Base-by-base conservation (phyloP, 164 flowering plant species). In the Euptelea pleiosperma region DNA sequence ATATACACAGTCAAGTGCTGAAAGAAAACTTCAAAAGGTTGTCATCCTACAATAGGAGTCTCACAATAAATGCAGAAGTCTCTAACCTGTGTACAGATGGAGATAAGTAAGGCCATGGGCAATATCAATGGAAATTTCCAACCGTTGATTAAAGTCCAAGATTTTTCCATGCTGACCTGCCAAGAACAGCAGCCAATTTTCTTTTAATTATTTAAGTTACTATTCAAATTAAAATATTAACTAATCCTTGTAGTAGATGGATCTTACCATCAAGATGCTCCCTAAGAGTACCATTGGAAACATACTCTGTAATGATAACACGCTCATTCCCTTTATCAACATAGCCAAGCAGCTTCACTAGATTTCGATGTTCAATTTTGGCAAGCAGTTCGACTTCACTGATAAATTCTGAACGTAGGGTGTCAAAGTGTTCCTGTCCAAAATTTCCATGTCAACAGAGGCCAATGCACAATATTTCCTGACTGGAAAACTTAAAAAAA, bases 261-360 rank as follows among this genome's bases (percentile, higher is more conserved):
- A 59, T 52, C 79, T 82, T 77, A 91, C 99, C 99, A 77, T 94
- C 99, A 49, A 94, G 79, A 79, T 94, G 97, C 52, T 88, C 90
- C 69, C 99, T 81, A 15, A 94, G 93, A 58, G 96, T 88, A 44
- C 96, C 96, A 71, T 91, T 91, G 36, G 95, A 75, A 30, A 94
- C 82, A 73, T 76, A 89, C 70, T 94, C 99, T 28, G 95, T 88
- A 37, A 94, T 86, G 34, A 94, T 71, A 58, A 94, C 71, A 37
- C 91, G 87, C 61, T 94, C 99, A 70, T 77, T 69, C 68, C 95
- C 95, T 73, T 77, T 75, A 50, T 94, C 96, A 66, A 94, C 68
- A 72, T 79, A 94, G 66, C 97, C 97, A 52, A 94, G 89, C 44
- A 94, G 73, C 77, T 76, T 91, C 56, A 94, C 99, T 34, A 94